Base-by-base conservation (phyloP, 2,329 filamentous ascomycete genomes). In the Phialophora tarda region DNA sequence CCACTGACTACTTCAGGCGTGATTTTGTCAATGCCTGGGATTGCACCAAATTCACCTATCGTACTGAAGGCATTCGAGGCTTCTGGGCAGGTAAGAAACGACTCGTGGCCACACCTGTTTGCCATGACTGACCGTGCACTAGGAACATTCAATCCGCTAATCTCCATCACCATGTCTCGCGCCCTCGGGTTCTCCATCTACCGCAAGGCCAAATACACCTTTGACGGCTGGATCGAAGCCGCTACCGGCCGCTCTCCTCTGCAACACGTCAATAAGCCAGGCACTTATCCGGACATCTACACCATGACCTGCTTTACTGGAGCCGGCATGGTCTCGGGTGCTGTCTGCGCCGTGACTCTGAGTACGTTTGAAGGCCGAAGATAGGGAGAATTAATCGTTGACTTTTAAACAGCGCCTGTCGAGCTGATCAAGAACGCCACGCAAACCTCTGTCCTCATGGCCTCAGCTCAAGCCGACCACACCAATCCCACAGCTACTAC, bases 401-500 rank as follows among this genome's bases (percentile, higher is more conserved):
- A 61, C 53, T 34, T 10, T 23, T 51, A 30, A 28, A 3, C 59
- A 81, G 80, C 80, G 65, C 81, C 81, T 1, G 81, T 82, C 60
- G 81, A 82, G 73, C 72, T 82, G 38, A 78, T 81, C 58, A 82
- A 82, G 71, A 82, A 82, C 64, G 81, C 82, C 4, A 79, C 82
- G 17, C 81, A 82, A 70, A 81, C 81, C 8, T 82, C 81, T 0
- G 80, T 82, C 38, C 72, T 82, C 55, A 79, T 82, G 67, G 77
- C 79, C 8, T 59, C 64, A 26, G 26, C 24, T 10, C 53, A 65
- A 38, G 51, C 54, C 28, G 56, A 68, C 21, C 61, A 58, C 28
- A 59, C 55, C 21, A 59, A 50, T n/a, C 11, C 58, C 34, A 44
- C 12, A 41, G 34, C 34, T 59, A 17, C 59, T 56, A 30, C 38